Base-by-base conservation (phyloP, 2,329 filamentous ascomycete genomes). In the Neurospora sp. region DNA sequence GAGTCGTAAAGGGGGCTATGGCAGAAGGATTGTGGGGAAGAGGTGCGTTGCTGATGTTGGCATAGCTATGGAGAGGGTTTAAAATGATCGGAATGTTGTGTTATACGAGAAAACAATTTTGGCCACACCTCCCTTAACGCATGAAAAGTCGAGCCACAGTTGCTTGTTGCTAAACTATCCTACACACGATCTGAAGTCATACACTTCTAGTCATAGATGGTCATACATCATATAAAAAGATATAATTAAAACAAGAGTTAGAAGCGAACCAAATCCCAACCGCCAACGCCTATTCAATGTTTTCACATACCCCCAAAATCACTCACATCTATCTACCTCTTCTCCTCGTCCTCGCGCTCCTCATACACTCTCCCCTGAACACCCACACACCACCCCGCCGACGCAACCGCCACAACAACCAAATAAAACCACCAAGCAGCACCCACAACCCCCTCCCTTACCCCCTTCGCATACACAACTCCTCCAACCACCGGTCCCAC, bases 381-480 rank as follows among this genome's bases (percentile, higher is more conserved):
- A 3, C 67, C 52, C 40, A 73, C 67, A 42, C 71, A 71, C 73
- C 73, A 74, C 17, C 39, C 71, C 17, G 71, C 68, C n/a, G 73
- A 76, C n/a, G 73, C 67, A 4, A 74, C 40, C 1, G 77, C 75
- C 9, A 78, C 73, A 13, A 73, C 71, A 2, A 75, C 74, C 68
- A 78, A 66, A 46, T 75, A 75, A 40, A 73, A 73, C 78, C 78
- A 79, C 75, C 76, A 79, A 9, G 77, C 77, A 1, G 74, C 72
- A 3, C 77, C 77, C 0, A 78, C 74, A 8, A 76, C 71, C 0
- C 75, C 76, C 19, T 72, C 70, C 23, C 76, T 75, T 40, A 79
- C 70, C 2, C 77, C 77, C 36, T 73, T 68, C 0, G 75, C 76
- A 68, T 75, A 78, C 10, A 77, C 71, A 62, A 73, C 72, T 1